Conservation (phyloP, 345 rosid species). For the Tarenaya hassleriana region DNA sequence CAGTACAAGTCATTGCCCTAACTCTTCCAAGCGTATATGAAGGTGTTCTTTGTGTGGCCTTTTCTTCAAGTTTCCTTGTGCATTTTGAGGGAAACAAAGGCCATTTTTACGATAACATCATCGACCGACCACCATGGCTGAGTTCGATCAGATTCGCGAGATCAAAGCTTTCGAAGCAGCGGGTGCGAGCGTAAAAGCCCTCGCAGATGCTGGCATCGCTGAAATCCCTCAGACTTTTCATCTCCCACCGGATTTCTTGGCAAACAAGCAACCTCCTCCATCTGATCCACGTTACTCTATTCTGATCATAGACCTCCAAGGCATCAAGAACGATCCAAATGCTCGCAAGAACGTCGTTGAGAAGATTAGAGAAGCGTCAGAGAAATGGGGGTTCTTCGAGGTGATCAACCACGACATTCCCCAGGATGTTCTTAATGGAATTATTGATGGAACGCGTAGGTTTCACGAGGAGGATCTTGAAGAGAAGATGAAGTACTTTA, state of each 20-base stretch:
- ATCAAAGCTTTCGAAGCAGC: slow-evolving; percentile 24
- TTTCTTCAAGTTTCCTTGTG: too few relatives aligned
- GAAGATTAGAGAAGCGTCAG: slow-evolving; percentile 26
- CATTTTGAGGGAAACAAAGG: too few relatives aligned
- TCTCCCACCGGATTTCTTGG: slow-evolving; percentile 1
- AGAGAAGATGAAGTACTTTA: slow-evolving; percentile 30
- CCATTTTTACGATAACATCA: too few relatives aligned
- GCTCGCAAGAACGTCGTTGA: slow-evolving; percentile 13
- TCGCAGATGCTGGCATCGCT: slow-evolving; percentile 31
- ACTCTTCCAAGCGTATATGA: too few relatives aligned
- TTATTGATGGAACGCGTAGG: slow-evolving; percentile 29
- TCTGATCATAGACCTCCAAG: slow-evolving; percentile 38
- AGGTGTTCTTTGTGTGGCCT: too few relatives aligned
- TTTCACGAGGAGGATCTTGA: slow-evolving; percentile 39
- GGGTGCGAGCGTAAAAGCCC: slow-evolving; percentile 40
- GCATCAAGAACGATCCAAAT: background rate
- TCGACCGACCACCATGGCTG: too few relatives aligned
- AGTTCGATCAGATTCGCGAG: background rate
- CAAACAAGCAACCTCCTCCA: slow-evolving; percentile 1
- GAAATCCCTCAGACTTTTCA: slow-evolving; percentile 32
- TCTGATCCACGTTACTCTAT: background rate
- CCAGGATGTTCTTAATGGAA: slow-evolving; percentile 24
- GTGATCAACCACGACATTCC: slow-evolving; percentile 43
- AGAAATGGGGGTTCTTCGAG: slow-evolving; percentile 47
- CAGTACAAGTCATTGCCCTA: too few relatives aligned